phyloP scores from a whole-genome alignment of 352 stramenopile genomes.

The Phytophthora niederhauseri region DNA sequence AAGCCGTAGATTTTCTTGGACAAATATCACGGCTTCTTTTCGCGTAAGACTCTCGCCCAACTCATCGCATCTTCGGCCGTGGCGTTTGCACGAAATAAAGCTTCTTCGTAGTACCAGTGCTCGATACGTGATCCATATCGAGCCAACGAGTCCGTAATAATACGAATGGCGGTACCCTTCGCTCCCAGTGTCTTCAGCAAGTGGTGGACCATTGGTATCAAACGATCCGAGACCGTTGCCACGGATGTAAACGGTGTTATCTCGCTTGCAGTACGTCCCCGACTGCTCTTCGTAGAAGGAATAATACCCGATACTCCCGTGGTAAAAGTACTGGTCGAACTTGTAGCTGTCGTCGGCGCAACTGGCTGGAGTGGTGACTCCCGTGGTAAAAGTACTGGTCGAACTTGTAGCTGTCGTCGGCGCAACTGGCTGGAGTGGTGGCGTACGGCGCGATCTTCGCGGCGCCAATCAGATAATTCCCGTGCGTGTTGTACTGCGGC shows the following conservation, averaged over 20 bases:
- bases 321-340: conserved; percentile 27
- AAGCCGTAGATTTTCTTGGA: conserved; percentile 29
- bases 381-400: no score
- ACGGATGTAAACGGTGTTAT: conserved; percentile 24
- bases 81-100: conserved; percentile 23
- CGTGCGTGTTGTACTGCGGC: conserved; percentile 26
- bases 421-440: conserved; percentile 16
- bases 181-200: conserved; percentile 17
- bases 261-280: conserved; percentile 20
- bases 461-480: conserved; percentile 15
- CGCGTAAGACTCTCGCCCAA: conserved; percentile 9
- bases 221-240: conserved; percentile 23
- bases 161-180: conserved; percentile 21
- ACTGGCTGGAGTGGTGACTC: conserved; percentile 15
- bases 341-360: conserved; percentile 15
- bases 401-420: conserved; percentile 15
- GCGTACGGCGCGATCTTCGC: conserved; percentile 1
- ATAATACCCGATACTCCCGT: conserved; percentile 18
- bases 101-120: conserved; percentile 23
- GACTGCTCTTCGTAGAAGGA: conserved; percentile 19
- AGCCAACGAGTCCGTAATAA: conserved; percentile 22
- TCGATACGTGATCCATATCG: conserved; percentile 28
- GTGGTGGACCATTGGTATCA: conserved; percentile 21
- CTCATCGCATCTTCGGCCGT: conserved; percentile 23
- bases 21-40: conserved; percentile 26